These are phyloP conservation scores for Pleurotus cornucopiae DNA, from an alignment of 768 basidiomycete genomes.

Conservation along the genomic window DNA sequence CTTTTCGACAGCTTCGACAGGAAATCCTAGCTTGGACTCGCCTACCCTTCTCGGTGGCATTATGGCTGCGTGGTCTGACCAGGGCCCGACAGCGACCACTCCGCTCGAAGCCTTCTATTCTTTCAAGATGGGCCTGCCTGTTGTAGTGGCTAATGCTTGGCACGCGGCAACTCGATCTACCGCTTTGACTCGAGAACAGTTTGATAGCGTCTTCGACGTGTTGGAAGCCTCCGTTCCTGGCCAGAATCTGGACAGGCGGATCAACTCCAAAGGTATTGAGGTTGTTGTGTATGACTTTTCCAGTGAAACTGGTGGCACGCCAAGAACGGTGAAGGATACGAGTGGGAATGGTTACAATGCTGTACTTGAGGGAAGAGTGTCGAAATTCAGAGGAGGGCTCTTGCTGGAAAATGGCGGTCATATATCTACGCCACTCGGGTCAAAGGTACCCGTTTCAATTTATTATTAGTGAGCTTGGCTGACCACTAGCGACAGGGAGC, in stretches of 20 bases:
- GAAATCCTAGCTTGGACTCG: slow-evolving; percentile 25
- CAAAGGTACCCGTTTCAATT: background rate
- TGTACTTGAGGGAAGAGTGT: background rate
- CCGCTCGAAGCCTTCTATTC: slow-evolving; percentile 40
- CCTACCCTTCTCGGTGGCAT: slow-evolving; percentile 27
- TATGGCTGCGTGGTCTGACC: slow-evolving; percentile 39
- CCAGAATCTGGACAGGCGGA: slow-evolving; percentile 36
- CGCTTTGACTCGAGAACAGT: slow-evolving; percentile 28
- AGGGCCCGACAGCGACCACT: slow-evolving; percentile 42
- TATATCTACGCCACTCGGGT: slow-evolving; percentile 1
- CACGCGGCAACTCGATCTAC: slow-evolving; percentile 31
- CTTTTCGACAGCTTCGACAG: slow-evolving; percentile 19
- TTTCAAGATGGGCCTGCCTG: slow-evolving; percentile 33
- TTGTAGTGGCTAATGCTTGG: slow-evolving; percentile 41
- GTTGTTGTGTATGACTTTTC: slow-evolving; percentile 12
- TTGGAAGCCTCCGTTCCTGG: slow-evolving; percentile 36
- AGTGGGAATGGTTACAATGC: slow-evolving; percentile 19
- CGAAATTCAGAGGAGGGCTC: background rate
- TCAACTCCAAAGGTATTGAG: slow-evolving; percentile 10
- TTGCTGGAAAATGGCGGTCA: background rate
- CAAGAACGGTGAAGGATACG: slow-evolving; percentile 7
- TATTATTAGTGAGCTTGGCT: no score
- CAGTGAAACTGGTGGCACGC: slow-evolving; percentile 6
- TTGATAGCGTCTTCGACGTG: slow-evolving; percentile 27
- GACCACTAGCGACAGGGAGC: background rate